phyloP scores from a whole-genome alignment of 2,329 filamentous ascomycete species.

The Nectriaceae sp. region DNA sequence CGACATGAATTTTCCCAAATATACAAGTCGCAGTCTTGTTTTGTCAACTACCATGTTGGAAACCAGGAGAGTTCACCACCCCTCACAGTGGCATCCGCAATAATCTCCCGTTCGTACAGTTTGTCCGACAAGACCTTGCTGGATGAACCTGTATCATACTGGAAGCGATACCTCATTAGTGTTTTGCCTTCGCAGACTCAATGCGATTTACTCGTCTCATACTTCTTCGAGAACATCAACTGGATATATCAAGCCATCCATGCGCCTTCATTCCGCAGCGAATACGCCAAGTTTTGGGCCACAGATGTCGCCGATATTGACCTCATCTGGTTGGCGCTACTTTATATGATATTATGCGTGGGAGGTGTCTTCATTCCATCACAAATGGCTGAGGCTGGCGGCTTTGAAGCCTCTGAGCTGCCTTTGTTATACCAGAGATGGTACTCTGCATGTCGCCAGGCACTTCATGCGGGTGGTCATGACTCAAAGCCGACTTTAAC shows the following conservation, averaged over 20 bases:
- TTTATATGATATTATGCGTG: not conserved
- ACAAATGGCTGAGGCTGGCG: not conserved
- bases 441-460: not conserved
- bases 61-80: too few species aligned
- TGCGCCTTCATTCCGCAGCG: not conserved
- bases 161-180: not conserved
- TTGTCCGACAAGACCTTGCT: not conserved
- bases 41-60: not conserved
- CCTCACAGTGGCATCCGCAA: not conserved
- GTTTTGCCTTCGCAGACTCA: not conserved
- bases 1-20: too few species aligned
- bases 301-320: not conserved
- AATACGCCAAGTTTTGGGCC: not conserved
- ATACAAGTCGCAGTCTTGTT: not conserved
- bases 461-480: not conserved
- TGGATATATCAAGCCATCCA: slow-evolving; percentile 1
- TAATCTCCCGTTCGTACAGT: not conserved
- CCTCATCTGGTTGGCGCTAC: not conserved
- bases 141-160: not conserved
- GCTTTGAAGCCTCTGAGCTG: not conserved
- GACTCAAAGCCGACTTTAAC: not conserved
- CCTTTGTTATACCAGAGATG: not conserved
- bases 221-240: slow-evolving; percentile 1
- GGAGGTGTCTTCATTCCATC: not conserved
- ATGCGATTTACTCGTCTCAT: not conserved